phyloP scores from a whole-genome alignment of 345 rosid genomes.

The Camelina laxa region DNA sequence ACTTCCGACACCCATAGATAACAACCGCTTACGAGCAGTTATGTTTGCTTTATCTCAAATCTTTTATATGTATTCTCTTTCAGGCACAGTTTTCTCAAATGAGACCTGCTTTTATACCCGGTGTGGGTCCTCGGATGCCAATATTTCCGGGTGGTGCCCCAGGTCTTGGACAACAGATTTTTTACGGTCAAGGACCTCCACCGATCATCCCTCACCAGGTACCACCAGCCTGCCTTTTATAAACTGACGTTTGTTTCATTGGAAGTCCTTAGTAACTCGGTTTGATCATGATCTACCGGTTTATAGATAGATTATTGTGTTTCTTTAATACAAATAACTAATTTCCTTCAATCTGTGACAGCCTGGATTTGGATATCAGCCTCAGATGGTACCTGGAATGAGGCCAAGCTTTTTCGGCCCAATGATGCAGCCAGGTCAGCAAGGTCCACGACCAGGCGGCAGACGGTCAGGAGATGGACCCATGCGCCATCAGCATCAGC shows the following conservation, averaged over 20 bases:
- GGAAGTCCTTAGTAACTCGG: background rate
- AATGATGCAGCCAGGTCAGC: conserved; percentile 94
- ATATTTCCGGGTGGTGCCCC: conserved; percentile 87
- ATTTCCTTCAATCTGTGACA: conserved; percentile 36
- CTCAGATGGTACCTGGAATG: conserved; percentile 94
- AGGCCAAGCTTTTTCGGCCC: conserved; percentile 57
- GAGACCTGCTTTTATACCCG: conserved; percentile 73
- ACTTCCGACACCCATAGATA: background rate
- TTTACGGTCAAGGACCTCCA: conserved; percentile 98
- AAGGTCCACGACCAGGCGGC: conserved; percentile 85
- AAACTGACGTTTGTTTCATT: background rate
- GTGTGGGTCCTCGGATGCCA: conserved; percentile 86
- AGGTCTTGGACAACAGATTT: conserved; percentile 83
- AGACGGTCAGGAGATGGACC: conserved; percentile 73
- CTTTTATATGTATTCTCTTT: background rate
- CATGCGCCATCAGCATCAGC: conserved; percentile 77
- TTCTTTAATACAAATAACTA: background rate
- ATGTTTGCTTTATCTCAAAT: too few relatives aligned
- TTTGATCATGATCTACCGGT: background rate
- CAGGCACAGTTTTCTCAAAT: conserved; percentile 95
- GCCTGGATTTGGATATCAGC: conserved; percentile 99
- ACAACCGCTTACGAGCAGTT: too few relatives aligned
- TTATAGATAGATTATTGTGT: too few relatives aligned
- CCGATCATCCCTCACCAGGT: conserved; percentile 91
- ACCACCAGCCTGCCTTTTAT: conserved; percentile 11